Conservation (phyloP, 2,329 filamentous ascomycete species). For the Cercospora sp. region DNA sequence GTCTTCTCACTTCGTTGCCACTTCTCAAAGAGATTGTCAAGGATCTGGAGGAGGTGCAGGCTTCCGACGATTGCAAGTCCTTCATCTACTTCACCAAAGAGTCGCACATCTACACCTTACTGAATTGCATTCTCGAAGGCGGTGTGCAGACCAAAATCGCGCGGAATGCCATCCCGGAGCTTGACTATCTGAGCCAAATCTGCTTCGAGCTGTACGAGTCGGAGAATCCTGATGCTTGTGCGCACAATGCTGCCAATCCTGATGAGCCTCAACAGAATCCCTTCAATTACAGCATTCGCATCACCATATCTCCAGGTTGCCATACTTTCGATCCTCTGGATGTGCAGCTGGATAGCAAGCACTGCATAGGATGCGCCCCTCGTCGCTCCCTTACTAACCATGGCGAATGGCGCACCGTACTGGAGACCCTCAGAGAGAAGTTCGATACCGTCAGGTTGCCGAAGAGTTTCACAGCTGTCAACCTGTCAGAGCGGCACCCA, state of each 20-base stretch:
- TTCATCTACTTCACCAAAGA: slow-evolving; percentile 99
- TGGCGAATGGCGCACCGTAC: slow-evolving; percentile 93
- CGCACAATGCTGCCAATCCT: slow-evolving; percentile 55
- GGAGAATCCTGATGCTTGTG: slow-evolving; percentile 61
- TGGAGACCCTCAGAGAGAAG: slow-evolving; percentile 90
- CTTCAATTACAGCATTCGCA: slow-evolving; percentile 94
- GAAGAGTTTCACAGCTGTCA: slow-evolving; percentile 54
- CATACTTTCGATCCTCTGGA: slow-evolving; percentile 96
- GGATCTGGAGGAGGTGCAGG: slow-evolving; percentile 95
- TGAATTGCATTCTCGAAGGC: slow-evolving; percentile 97
- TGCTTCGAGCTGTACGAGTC: slow-evolving; percentile 98
- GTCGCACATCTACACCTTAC: slow-evolving; percentile 94
- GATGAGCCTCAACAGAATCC: slow-evolving; percentile 18
- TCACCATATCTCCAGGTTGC: slow-evolving; percentile 92
- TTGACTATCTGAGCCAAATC: slow-evolving; percentile 96
- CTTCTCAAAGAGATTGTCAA: slow-evolving; percentile 95
- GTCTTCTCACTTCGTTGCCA: slow-evolving; percentile 87
- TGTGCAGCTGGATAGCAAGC: slow-evolving; percentile 92
- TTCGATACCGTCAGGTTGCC: slow-evolving; percentile 72
- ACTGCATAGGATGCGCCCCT: slow-evolving; percentile 94
- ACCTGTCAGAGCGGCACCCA: slow-evolving; percentile 51
- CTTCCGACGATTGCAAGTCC: slow-evolving; percentile 87
- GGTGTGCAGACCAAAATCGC: slow-evolving; percentile 97
- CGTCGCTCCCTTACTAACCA: slow-evolving; percentile 86
- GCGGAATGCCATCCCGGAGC: slow-evolving; percentile 89